Conservation (phyloP, 1,284 basidiomycete species). For the Porodaedalea pini region DNA sequence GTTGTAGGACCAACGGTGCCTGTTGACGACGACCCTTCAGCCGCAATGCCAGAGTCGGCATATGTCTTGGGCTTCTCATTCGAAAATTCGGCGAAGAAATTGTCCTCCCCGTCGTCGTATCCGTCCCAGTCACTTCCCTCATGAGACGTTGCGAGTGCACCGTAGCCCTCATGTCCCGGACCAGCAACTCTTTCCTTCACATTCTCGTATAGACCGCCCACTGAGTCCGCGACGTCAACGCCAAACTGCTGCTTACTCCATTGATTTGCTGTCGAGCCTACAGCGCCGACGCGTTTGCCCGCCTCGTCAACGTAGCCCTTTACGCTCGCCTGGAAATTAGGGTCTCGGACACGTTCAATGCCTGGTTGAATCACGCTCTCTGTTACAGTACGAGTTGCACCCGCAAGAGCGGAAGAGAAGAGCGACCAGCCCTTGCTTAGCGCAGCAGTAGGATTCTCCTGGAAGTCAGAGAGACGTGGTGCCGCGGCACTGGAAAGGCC, state of each 20-base stretch:
- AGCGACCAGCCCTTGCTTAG: constrained; percentile 84
- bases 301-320: constrained; percentile 68
- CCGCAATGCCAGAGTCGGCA: not conserved
- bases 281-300: constrained; percentile 53
- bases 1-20: not conserved
- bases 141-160: constrained; percentile 17
- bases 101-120: constrained; percentile 18
- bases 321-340: constrained; percentile 68
- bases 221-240: constrained; percentile 72
- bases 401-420: constrained; percentile 69
- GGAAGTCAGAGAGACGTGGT: constrained; percentile 69
- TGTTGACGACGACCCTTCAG: not conserved
- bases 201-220: constrained; percentile 41
- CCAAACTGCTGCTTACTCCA: constrained; percentile 73
- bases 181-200: constrained; percentile 18
- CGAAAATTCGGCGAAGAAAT: constrained; percentile 17
- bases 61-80: constrained; percentile 6
- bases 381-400: constrained; percentile 68
- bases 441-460: constrained; percentile 74
- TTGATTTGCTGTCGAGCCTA: constrained; percentile 60
- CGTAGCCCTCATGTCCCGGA: constrained; percentile 18
- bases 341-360: constrained; percentile 71
- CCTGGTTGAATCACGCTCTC: constrained; percentile 83
- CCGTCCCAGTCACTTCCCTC: constrained; percentile 16
- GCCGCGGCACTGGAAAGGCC: constrained; percentile 67